Percentiles rank a stretch among this genome's conserved stretches.
Evolutionary conservation across 306 rosid genomes (phyloP).

Genomic region (Sindora glabra): DNA sequence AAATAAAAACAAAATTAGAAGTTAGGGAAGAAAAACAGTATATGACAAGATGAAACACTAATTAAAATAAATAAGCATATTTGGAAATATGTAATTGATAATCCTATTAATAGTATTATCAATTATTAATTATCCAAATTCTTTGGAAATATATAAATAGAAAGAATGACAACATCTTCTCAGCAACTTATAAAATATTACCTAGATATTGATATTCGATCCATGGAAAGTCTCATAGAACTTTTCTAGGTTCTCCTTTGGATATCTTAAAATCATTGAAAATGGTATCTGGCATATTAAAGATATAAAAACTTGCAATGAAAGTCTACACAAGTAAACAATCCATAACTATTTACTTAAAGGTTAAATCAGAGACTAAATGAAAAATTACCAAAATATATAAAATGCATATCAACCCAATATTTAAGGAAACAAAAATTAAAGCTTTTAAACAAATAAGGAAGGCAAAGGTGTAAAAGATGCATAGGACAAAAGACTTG

Average conservation of each 20-base stretch:
- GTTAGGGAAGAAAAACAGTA: too few species aligned
- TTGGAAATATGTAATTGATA: too few species aligned
- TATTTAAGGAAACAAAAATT: neutral
- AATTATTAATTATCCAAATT: constrained; percentile 24
- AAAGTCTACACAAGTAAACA: constrained; percentile 6
- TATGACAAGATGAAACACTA: too few species aligned
- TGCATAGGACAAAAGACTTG: too few species aligned
- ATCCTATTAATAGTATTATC: constrained; percentile 52
- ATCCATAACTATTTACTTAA: neutral
- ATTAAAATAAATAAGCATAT: too few species aligned
- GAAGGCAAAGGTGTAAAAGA: too few species aligned
- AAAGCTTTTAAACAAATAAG: too few species aligned
- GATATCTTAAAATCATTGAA: constrained; percentile 53
- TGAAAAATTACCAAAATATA: neutral
- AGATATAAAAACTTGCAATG: constrained; percentile 2
- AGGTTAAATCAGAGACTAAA: constrained; percentile 1
- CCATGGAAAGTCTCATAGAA: constrained; percentile 94
- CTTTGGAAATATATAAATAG: neutral
- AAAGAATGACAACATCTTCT: too few species aligned
- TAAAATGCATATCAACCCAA: neutral
- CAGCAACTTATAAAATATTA: constrained; percentile 19
- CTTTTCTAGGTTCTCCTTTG: constrained; percentile 45
- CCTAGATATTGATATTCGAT: constrained; percentile 78
- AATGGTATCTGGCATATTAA: constrained; percentile 63
- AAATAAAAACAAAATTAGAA: too few species aligned